Percentiles rank a stretch among this genome's conserved stretches.
Conservation (phyloP, 495 filamentous ascomycete genomes). For the Podospora comata region DNA sequence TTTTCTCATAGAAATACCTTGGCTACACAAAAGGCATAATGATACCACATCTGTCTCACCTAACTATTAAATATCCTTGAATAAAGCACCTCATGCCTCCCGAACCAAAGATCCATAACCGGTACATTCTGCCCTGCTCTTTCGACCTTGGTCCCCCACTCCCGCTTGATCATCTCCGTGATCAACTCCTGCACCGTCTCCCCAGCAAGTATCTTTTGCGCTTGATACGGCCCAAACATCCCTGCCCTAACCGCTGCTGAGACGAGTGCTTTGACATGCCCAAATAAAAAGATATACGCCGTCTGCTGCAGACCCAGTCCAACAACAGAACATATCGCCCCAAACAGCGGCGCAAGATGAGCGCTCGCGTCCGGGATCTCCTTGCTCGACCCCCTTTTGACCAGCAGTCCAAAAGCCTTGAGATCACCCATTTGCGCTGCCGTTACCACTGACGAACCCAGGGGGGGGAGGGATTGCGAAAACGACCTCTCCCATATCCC, state of each 20-base stretch:
- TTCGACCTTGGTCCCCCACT: constrained; percentile 57
- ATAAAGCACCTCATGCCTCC: constrained; percentile 91
- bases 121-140: constrained; percentile 85
- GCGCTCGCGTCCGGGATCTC: constrained; percentile 46
- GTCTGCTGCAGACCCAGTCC: constrained; percentile 61
- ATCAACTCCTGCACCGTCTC: constrained; percentile 60
- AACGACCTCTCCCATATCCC: constrained; percentile 85
- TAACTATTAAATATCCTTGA: constrained; percentile 89
- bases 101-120: constrained; percentile 88
- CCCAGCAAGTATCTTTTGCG: constrained; percentile 73
- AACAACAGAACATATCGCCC: constrained; percentile 62
- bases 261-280: constrained; percentile 82
- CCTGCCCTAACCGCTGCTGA: constrained; percentile 86
- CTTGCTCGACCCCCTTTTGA: not conserved
- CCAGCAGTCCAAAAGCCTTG: not conserved
- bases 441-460: not conserved
- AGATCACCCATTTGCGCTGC: not conserved
- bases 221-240: constrained; percentile 90
- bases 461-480: not conserved
- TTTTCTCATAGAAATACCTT: not conserved
- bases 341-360: constrained; percentile 81
- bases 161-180: constrained; percentile 55
- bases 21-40: not conserved
- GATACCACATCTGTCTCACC: constrained; percentile 16
- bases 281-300: constrained; percentile 81